A percentile compares a stretch with the other conserved stretches of the same genome.
phyloP scores from a whole-genome alignment of 208 protist species.

The Leptomonas pyrrhocoris region DNA sequence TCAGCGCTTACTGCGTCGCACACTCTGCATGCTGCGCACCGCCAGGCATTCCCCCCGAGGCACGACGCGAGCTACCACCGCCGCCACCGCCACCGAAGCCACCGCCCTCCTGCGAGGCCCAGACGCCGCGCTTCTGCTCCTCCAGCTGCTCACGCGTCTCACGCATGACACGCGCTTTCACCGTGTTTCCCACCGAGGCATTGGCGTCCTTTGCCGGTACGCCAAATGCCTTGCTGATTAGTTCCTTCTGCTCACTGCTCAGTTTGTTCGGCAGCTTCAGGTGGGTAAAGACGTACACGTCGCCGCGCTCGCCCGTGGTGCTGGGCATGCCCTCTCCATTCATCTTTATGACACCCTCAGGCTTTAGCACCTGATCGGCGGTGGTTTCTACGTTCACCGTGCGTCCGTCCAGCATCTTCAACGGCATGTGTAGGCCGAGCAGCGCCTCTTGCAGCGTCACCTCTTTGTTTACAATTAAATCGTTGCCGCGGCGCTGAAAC shows the following conservation, averaged over 20 bases:
- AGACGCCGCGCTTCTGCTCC: constrained; percentile 72
- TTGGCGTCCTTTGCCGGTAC: constrained; percentile 36
- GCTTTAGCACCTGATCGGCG: constrained; percentile 63
- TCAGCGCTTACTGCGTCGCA: constrained; percentile 58
- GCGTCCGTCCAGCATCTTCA: constrained; percentile 93
- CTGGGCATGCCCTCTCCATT: constrained; percentile 87
- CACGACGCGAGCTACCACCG: constrained; percentile 25
- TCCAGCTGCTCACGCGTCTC: constrained; percentile 78
- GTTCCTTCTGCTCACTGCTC: constrained; percentile 60
- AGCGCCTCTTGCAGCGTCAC: constrained; percentile 95
- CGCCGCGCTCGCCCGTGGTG: constrained; percentile 67
- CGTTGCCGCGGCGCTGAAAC: constrained; percentile 94
- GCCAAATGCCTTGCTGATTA: constrained; percentile 75
- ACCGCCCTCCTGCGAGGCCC: constrained; percentile 60
- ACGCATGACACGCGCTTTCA: constrained; percentile 81
- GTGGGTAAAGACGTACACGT: constrained; percentile 83
- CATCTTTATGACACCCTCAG: constrained; percentile 81
- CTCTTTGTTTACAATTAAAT: constrained; percentile 92
- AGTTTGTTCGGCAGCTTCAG: constrained; percentile 86
- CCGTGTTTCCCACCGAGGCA: constrained; percentile 55
- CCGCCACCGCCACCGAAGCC: constrained; percentile 33
- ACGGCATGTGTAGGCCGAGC: constrained; percentile 81
- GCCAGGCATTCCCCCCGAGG: constrained; percentile 25
- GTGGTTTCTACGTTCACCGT: constrained; percentile 80
- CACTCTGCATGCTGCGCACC: constrained; percentile 66